Conservation (phyloP, 495 filamentous ascomycete genomes). For the Elasticomyces elasticus region DNA sequence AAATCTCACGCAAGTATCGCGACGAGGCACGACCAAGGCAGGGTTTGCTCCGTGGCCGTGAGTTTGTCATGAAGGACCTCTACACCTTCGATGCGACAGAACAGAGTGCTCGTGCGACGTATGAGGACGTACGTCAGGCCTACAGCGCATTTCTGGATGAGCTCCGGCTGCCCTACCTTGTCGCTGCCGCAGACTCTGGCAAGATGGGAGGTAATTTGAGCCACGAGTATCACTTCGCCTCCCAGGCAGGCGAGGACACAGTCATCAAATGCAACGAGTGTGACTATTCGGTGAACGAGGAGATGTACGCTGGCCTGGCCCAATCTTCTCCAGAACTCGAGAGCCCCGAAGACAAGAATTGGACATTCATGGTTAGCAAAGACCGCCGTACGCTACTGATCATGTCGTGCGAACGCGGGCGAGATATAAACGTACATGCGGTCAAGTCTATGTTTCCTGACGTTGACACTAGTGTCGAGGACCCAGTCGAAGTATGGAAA, state of each 20-base stretch:
- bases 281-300: slow-evolving; percentile 73
- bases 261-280: slow-evolving; percentile 67
- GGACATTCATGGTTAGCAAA: slow-evolving; percentile 42
- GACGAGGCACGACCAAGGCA: slow-evolving; percentile 84
- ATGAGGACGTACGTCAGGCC: slow-evolving; percentile 55
- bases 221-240: slow-evolving; percentile 86
- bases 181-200: slow-evolving; percentile 86
- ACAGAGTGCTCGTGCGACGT: slow-evolving; percentile 62
- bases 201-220: slow-evolving; percentile 87
- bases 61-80: slow-evolving; percentile 97
- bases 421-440: slow-evolving; percentile 58
- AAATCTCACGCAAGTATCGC: slow-evolving; percentile 88
- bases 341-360: not conserved
- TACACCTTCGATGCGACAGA: slow-evolving; percentile 81
- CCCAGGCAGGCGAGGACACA: slow-evolving; percentile 73
- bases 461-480: not conserved
- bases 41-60: slow-evolving; percentile 78
- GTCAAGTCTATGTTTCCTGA: slow-evolving; percentile 62
- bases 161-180: slow-evolving; percentile 70
- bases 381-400: slow-evolving; percentile 57
- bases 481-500: not conserved
- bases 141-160: slow-evolving; percentile 73
- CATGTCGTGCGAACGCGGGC: slow-evolving; percentile 49
- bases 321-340: not conserved
- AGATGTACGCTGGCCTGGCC: slow-evolving; percentile 44